These are phyloP conservation scores for Candida quercuum DNA, from an alignment of 805 yeast species.

Conservation along the genomic window DNA sequence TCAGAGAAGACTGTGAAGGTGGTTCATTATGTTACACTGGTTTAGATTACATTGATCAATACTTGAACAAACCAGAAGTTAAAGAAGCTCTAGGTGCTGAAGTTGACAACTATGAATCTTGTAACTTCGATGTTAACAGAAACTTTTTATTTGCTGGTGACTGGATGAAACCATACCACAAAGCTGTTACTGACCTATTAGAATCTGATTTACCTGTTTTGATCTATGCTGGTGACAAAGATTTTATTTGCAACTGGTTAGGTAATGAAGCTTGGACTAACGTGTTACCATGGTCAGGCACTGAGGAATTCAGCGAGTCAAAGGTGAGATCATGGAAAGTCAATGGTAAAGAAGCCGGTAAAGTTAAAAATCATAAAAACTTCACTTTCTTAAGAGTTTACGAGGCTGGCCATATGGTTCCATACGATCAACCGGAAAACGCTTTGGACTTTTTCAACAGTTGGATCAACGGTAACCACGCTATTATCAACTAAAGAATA, in stretches of 20 bases:
- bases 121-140: slow-evolving; percentile 73
- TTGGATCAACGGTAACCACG: slow-evolving; percentile 73
- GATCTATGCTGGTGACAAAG: slow-evolving; percentile 94
- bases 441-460: slow-evolving; percentile 78
- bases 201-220: slow-evolving; percentile 75
- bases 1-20: slow-evolving; percentile 75
- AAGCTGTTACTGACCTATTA: slow-evolving; percentile 63
- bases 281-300: slow-evolving; percentile 61
- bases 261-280: slow-evolving; percentile 89
- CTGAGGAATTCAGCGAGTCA: slow-evolving; percentile 45
- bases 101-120: slow-evolving; percentile 68
- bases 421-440: slow-evolving; percentile 78
- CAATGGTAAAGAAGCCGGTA: slow-evolving; percentile 54
- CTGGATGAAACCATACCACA: slow-evolving; percentile 87
- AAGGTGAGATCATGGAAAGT: slow-evolving; percentile 42
- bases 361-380: slow-evolving; percentile 57
- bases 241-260: slow-evolving; percentile 94
- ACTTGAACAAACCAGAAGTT: slow-evolving; percentile 72
- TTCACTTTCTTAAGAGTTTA: slow-evolving; percentile 80
- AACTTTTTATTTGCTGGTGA: slow-evolving; percentile 86
- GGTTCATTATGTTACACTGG: slow-evolving; percentile 73
- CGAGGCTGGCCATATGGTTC: slow-evolving; percentile 97
- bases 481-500: slow-evolving; percentile 11
- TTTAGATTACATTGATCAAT: slow-evolving; percentile 67
- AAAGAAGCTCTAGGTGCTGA: slow-evolving; percentile 86